A percentile compares a stretch with the other conserved stretches of the same genome.
These are phyloP conservation scores for Gymnopilus dilepis DNA, from an alignment of 768 basidiomycete species.

Conservation along the genomic window DNA sequence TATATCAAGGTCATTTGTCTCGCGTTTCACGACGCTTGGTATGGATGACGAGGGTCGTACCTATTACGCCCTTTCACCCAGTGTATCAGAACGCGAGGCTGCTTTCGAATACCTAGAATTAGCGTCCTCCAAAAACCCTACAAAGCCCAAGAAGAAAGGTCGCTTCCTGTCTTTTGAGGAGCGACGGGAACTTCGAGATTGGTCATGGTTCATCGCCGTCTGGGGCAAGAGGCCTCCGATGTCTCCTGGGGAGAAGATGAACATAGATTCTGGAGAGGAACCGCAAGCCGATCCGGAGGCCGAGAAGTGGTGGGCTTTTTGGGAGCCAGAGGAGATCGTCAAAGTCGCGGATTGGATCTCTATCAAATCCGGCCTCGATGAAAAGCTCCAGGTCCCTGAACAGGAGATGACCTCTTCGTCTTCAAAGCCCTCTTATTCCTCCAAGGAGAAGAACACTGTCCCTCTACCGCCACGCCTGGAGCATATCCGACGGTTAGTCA, in stretches of 20 bases:
- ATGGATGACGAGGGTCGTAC: slow-evolving; percentile 66
- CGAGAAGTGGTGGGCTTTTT: slow-evolving; percentile 81
- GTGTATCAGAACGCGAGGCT: slow-evolving; percentile 60
- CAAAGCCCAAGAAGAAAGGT: slow-evolving; percentile 47
- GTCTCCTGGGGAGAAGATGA: slow-evolving; percentile 16
- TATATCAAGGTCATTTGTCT: slow-evolving; percentile 45
- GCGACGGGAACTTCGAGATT: slow-evolving; percentile 57
- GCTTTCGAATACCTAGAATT: slow-evolving; percentile 46
- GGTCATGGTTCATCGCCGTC: slow-evolving; percentile 82
- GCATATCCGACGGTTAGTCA: slow-evolving; percentile 51
- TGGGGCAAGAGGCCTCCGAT: slow-evolving; percentile 61
- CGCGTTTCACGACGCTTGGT: slow-evolving; percentile 70
- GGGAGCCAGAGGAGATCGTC: slow-evolving; percentile 64
- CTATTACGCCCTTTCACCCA: slow-evolving; percentile 72
- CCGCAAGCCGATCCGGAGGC: slow-evolving; percentile 43
- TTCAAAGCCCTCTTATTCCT: slow-evolving; percentile 12
- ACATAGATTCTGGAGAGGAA: slow-evolving; percentile 21
- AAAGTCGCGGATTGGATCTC: slow-evolving; percentile 71
- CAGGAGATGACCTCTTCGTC: slow-evolving; percentile 20
- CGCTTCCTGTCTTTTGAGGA: slow-evolving; percentile 50
- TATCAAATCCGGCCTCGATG: slow-evolving; percentile 50
- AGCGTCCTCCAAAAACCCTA: slow-evolving; percentile 35
- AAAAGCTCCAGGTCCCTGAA: slow-evolving; percentile 26
- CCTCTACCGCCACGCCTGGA: slow-evolving; percentile 14
- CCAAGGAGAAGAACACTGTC: slow-evolving; percentile 15